A percentile compares a stretch with the other conserved stretches of the same genome.
Evolutionary conservation across 805 yeast genomes (phyloP).

Genomic region (Jamesozyma rosinii): DNA sequence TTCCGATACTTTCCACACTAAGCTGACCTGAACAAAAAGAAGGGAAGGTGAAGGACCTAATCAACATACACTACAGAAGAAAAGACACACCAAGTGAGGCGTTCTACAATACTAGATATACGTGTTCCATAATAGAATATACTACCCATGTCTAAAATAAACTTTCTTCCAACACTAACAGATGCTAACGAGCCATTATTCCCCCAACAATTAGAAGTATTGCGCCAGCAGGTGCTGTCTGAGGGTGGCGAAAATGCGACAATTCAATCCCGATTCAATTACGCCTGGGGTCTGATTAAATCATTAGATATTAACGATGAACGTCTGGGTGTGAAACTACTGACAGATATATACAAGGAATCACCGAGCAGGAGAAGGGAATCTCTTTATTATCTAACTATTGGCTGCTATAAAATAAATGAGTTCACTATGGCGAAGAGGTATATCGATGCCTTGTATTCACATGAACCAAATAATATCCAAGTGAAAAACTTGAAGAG

Average conservation of each 20-base stretch:
- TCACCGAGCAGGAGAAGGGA: constrained; percentile 82
- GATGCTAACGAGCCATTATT: constrained; percentile 43
- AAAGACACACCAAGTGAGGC: no score
- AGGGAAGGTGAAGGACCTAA: no score
- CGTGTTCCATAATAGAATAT: no score
- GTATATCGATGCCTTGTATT: constrained; percentile 68
- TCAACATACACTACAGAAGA: no score
- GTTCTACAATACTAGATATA: no score
- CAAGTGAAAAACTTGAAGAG: constrained; percentile 67
- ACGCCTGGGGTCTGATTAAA: constrained; percentile 92
- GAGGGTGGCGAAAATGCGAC: constrained; percentile 71
- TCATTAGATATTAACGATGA: constrained; percentile 55
- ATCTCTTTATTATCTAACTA: constrained; percentile 73
- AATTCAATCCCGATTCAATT: constrained; percentile 80
- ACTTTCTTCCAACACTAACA: constrained; percentile 25
- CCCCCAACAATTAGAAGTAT: constrained; percentile 62
- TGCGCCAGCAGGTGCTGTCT: constrained; percentile 65
- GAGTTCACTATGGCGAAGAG: constrained; percentile 80
- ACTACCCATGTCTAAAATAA: constrained; percentile 3
- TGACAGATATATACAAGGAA: constrained; percentile 61
- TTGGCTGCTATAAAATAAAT: constrained; percentile 82
- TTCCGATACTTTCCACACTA: no score
- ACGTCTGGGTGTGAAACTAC: constrained; percentile 66
- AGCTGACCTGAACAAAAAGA: no score
- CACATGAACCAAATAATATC: constrained; percentile 73